Base-by-base conservation (phyloP, 768 basidiomycete genomes). In the Macrolepiota fuliginosa region DNA sequence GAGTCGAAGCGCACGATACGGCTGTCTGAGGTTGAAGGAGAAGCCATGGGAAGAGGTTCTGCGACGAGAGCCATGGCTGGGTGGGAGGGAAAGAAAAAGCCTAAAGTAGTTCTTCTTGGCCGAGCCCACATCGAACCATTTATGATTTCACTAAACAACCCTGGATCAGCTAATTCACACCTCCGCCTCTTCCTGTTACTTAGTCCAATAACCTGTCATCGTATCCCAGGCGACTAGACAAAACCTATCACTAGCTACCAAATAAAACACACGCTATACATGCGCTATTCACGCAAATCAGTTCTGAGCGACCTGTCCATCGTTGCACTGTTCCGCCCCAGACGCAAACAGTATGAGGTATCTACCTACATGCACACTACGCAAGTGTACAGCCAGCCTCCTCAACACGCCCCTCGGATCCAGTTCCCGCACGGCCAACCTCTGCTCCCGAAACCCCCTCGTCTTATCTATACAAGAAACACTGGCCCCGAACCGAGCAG, bases 1-100 rank as follows among this genome's bases (percentile, higher is more conserved):
- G 78, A 76, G 76, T 92, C 84, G 73, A 92, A 92, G 59, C 90
- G 82, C 3, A 92, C 91, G 24, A 77, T 65, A 54, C 77, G 74
- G 62, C 32, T 24, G 22, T 51, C 57, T n/a, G 35, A 49, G 51
- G 15, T 22, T 53, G 37, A 25, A 36, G 32, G 7, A 24, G 50
- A 15, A 15, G n/a, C 27, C 24, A 46, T 37, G 47, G 13, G n/a
- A 35, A 42, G 52, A 24, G 49, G 29, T 35, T 35, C 32, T 35
- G 22, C 47, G 57, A 55, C 40, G 58, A 60, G 51, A 46, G 58
- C 29, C 17, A 51, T 35, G 36, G 47, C 11, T 13, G 22, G 47
- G 24, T 24, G 47, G 22, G 22, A 27, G 25, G 47, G 24, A 49
- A 27, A 49, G 47, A 58, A 56, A 25, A 25, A 22, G 22, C 12